These are phyloP conservation scores for Pleurotus salmoneostramineus DNA, from an alignment of 768 basidiomycete species.

Conservation along the genomic window DNA sequence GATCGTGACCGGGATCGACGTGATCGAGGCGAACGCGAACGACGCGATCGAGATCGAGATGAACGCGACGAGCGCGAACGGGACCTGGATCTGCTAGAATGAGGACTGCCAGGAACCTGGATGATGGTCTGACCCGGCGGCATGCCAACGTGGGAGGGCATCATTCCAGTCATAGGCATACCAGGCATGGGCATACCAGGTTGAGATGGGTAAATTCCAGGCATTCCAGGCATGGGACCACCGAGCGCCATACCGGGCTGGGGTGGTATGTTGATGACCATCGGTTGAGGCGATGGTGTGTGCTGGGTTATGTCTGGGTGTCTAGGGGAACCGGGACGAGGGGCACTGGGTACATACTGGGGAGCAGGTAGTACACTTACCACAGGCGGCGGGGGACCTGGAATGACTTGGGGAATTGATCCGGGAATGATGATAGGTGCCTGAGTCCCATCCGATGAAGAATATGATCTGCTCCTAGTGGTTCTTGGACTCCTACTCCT, in stretches of 20 bases:
- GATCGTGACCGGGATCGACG: constrained; percentile 4
- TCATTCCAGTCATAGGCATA: constrained; percentile 9
- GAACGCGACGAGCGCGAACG: constrained; percentile 8
- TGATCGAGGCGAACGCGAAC: neutral
- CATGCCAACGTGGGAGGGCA: neutral
- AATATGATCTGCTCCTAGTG: constrained; percentile 7
- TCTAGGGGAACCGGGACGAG: constrained; percentile 18
- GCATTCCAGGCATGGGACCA: neutral
- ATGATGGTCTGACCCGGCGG: neutral
- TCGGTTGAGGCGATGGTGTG: constrained; percentile 17
- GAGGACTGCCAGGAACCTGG: neutral
- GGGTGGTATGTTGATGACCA: constrained; percentile 16
- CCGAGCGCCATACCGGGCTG: neutral
- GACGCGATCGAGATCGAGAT: neutral
- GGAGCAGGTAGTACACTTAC: constrained; percentile 10
- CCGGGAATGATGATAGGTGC: neutral
- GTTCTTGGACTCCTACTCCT: constrained; percentile 5
- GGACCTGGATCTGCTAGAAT: constrained; percentile 8
- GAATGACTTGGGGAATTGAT: constrained; percentile 7
- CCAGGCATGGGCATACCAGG: neutral
- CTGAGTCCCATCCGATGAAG: neutral
- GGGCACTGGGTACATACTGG: constrained; percentile 13
- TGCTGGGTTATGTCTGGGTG: constrained; percentile 22
- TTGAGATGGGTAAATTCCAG: too few species aligned
- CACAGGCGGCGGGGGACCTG: constrained; percentile 10